Base-by-base conservation (phyloP, 306 rosid species). In the Purshia tridentata region DNA sequence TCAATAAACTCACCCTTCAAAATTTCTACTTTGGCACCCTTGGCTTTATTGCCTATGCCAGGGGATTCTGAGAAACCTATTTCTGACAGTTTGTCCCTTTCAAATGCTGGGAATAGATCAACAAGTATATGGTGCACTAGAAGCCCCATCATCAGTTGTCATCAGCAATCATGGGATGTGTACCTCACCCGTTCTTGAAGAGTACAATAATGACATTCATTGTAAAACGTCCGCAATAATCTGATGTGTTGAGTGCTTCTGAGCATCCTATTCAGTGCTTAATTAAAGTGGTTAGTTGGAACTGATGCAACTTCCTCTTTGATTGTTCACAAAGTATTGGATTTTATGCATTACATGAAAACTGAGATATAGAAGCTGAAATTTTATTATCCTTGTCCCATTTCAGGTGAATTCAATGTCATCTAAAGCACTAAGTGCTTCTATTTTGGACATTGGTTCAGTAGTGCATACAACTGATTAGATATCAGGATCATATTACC, bases 81-180 rank as follows among this genome's bases (percentile, higher is more conserved):
- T 40, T 61, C 66, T 61, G 47, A 37, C 39, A 61, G 47, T 61
- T 86, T 91, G 41, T 65, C 90, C 15, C 88, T 83, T 39, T 68
- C 92, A 74, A 88, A 83, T 87, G 87, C 81, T 79, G 82, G 82
- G 54, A 86, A 79, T 81, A 67, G 87, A 79, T 53, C 90, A 88
- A 78, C 88, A 87, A 69, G 72, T 83, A n/a, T 82, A 79, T 65
- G 64, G 51, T 65, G 77, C 78, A 48, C 81, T 82, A 67, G 85
- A 89, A 58, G 88, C 90, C 66, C 92, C 80, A 62, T 92, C 96
- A 16, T 46, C 66, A 74, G 85, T 88, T 78, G 91, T 95, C 68
- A 87, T 92, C 69, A 92, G 97, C 50, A 92, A 97, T 60, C 98
- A 97, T 52, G 97, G 98, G 79, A 88, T 90, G 67, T 90, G 96